Conservation (phyloP, 306 rosid species). For the Sphenostylis stenocarpa region DNA sequence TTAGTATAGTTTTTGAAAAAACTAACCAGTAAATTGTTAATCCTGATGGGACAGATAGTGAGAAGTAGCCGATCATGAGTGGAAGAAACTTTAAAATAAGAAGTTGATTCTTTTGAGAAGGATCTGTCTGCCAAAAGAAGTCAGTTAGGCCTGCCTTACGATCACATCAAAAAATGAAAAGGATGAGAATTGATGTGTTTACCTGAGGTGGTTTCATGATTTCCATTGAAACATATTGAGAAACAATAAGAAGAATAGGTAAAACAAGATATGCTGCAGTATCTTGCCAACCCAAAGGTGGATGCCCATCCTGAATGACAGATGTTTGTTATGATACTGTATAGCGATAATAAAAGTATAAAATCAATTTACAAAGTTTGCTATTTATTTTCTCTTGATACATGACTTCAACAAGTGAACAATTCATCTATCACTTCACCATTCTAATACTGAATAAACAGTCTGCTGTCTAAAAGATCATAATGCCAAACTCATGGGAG, state of each 20-base stretch:
- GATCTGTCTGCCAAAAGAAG: slow-evolving; percentile 84
- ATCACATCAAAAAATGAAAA: slow-evolving; percentile 7
- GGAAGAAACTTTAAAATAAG: slow-evolving; percentile 97
- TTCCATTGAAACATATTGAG: slow-evolving; percentile 95
- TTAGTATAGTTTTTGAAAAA: slow-evolving; percentile 30
- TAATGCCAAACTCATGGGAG: slow-evolving; percentile 4
- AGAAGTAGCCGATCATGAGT: slow-evolving; percentile 98
- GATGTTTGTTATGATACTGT: slow-evolving; percentile 13
- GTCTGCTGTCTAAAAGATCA: slow-evolving; percentile 4
- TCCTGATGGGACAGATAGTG: slow-evolving; percentile 97
- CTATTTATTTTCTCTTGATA: slow-evolving; percentile 6
- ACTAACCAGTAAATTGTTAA: slow-evolving; percentile 98
- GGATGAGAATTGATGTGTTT: slow-evolving; percentile 31
- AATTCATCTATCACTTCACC: slow-evolving; percentile 7
- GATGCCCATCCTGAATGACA: slow-evolving; percentile 90
- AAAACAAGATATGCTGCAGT: slow-evolving; percentile 93
- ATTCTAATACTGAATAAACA: neutral
- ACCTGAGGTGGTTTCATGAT: slow-evolving; percentile 99
- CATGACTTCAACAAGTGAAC: neutral
- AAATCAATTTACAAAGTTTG: slow-evolving; percentile 5
- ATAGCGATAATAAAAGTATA: slow-evolving; percentile 15
- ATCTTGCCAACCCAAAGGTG: slow-evolving; percentile 95
- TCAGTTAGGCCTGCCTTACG: slow-evolving; percentile 31
- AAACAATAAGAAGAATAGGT: slow-evolving; percentile 83
- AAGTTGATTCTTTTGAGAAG: slow-evolving; percentile 85